Conservation (phyloP, 177 flowering plant genomes). For the Telopea speciosissima region DNA sequence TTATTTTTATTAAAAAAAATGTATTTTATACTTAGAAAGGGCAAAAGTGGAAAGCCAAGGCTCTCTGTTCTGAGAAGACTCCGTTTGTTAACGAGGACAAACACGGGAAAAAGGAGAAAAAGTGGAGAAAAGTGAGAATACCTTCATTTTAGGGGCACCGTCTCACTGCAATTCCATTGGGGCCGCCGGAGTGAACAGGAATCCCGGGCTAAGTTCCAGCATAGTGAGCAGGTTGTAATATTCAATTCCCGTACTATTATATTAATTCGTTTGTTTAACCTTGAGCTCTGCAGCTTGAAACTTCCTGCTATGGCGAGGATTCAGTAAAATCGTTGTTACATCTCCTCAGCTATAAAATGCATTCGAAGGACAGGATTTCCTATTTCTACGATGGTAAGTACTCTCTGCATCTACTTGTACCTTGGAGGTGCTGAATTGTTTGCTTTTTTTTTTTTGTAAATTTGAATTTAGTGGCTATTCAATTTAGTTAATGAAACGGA, state of each 20-base stretch:
- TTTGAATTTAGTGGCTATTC: not conserved
- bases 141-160: too few relatives aligned
- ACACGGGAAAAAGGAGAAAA: too few relatives aligned
- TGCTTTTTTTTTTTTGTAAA: too few relatives aligned
- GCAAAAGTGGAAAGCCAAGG: too few relatives aligned
- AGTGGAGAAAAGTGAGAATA: too few relatives aligned
- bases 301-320: conserved; percentile 13
- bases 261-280: not conserved
- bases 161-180: too few relatives aligned
- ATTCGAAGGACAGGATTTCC: conserved; percentile 65
- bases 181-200: too few relatives aligned
- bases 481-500: not conserved
- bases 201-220: too few relatives aligned
- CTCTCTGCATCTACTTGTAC: not conserved
- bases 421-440: not conserved
- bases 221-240: not conserved
- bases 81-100: too few relatives aligned
- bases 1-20: too few relatives aligned
- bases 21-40: too few relatives aligned
- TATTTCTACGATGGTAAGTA: conserved; percentile 75
- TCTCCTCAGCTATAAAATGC: conserved; percentile 33
- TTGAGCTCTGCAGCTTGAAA: not conserved
- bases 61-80: too few relatives aligned
- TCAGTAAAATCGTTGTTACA: not conserved
- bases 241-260: not conserved